Evolutionary conservation across 2,329 filamentous ascomycete species (phyloP), one percentile per base, ranked within the genome.

Genomic region (Diplocarpon rosae): DNA sequence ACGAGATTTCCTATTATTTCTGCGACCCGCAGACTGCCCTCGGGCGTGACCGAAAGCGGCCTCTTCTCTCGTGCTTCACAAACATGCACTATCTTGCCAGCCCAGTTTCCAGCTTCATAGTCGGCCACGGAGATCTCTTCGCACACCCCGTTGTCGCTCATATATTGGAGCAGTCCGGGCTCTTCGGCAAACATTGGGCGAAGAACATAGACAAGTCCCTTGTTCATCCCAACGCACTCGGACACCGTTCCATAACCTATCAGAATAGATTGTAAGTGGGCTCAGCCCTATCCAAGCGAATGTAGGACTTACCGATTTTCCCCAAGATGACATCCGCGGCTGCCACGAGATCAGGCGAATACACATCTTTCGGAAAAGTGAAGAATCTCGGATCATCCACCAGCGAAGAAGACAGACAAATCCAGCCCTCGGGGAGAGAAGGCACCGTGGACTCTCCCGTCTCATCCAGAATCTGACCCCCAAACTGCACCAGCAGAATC

Each of bases 171-270:
- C 11, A 43, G 16, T 8, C 41, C 41, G 8, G 34, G 41, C 15
- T 43, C 41, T 13, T 43, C 41, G 12, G 33, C 41, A 15, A 43
- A 43, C 28, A 37, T 37, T 3, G 41, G 41, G 16, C 41, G 41
- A 16, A 37, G 28, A 24, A 43, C 34, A 24, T 43, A 43, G 16
- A 43, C 27, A 20, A 43, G 34, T 2, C 33, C 15, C 17, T 31
- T 43, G 12, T 43, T 37, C 41, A 43, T 43, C 14, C 41, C 41
- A 20, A 43, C 41, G 15, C 41, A 43, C 32, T 43, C 41, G 3
- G 41, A 43, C 13, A 43, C 41, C 1, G 41, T 43, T n/a, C 41
- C 41, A 31, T 43, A 43, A 7, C 41, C 41, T 43, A 30, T 14
- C 30, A 24, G 9, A 1, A 13, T 3, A 16, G 12, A 35, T 31